Percentiles rank a stretch among this genome's conserved stretches.
Evolutionary conservation across 225 moss, liverwort and hornwort species (phyloP).

Genomic region (Thuidium tamariscinum): DNA sequence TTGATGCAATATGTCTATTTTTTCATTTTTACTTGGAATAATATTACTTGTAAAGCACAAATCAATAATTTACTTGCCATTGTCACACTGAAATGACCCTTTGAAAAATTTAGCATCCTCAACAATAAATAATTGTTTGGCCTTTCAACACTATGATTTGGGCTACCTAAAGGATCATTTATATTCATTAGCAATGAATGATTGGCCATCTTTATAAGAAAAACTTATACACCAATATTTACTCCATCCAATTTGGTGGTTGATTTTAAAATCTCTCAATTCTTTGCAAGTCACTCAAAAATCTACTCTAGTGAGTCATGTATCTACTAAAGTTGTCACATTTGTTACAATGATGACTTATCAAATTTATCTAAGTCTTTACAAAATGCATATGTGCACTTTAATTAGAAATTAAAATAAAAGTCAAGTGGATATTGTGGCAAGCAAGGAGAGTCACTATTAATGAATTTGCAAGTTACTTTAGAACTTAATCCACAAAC

Average conservation of each 20-base stretch:
- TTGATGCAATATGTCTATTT: background rate
- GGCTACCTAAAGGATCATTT: background rate
- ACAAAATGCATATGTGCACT: background rate
- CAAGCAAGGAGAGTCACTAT: accelerated
- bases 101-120: background rate
- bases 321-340: background rate
- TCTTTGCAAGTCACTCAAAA: accelerated
- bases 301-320: accelerated
- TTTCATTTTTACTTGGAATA: background rate
- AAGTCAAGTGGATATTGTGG: background rate
- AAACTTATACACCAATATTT: background rate
- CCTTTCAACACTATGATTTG: background rate
- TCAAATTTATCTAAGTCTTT: background rate
- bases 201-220: background rate
- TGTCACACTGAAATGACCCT: background rate
- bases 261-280: background rate
- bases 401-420: background rate
- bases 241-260: accelerated
- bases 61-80: background rate
- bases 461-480: background rate
- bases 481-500: accelerated
- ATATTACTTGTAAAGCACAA: background rate
- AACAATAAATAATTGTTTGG: background rate
- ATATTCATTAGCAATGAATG: background rate
- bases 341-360: background rate